Percentiles rank a stretch among this genome's conserved stretches.
Conservation (phyloP, 108 stramenopile genomes). For the Discostella stelligeroides region DNA sequence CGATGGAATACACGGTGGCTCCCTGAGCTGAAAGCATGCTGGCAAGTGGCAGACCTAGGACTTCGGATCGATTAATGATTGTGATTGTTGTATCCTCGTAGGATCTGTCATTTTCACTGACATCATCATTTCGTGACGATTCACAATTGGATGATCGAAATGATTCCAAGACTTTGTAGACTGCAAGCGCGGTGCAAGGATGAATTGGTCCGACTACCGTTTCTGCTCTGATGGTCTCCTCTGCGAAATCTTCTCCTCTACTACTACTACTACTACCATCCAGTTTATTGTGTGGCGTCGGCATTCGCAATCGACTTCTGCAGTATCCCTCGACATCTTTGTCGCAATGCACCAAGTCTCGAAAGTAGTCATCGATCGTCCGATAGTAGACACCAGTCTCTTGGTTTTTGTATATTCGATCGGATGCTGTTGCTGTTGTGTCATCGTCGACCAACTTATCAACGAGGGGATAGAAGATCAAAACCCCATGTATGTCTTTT, state of each 20-base stretch:
- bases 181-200: constrained; percentile 92
- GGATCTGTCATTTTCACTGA: too few relatives aligned
- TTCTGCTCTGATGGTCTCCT: not conserved
- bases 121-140: too few relatives aligned
- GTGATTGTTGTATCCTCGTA: constrained; percentile 78
- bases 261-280: too few relatives aligned
- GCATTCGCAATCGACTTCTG: constrained; percentile 30
- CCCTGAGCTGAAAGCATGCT: constrained; percentile 91
- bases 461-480: constrained; percentile 95
- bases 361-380: constrained; percentile 87
- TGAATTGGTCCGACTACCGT: constrained; percentile 43
- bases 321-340: constrained; percentile 95
- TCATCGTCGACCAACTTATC: constrained; percentile 35
- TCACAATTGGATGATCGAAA: constrained; percentile 16
- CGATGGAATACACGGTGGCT: constrained; percentile 88
- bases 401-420: constrained; percentile 54
- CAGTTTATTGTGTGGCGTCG: constrained; percentile 5
- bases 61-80: constrained; percentile 94
- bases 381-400: constrained; percentile 78
- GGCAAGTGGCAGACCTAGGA: constrained; percentile 92
- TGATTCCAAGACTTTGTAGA: constrained; percentile 80
- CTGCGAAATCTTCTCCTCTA: not conserved
- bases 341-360: constrained; percentile 73
- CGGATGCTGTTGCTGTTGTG: not conserved
- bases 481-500: constrained; percentile 85